Conservation (phyloP, 805 yeast genomes). For the Wickerhamiella lipophila region DNA sequence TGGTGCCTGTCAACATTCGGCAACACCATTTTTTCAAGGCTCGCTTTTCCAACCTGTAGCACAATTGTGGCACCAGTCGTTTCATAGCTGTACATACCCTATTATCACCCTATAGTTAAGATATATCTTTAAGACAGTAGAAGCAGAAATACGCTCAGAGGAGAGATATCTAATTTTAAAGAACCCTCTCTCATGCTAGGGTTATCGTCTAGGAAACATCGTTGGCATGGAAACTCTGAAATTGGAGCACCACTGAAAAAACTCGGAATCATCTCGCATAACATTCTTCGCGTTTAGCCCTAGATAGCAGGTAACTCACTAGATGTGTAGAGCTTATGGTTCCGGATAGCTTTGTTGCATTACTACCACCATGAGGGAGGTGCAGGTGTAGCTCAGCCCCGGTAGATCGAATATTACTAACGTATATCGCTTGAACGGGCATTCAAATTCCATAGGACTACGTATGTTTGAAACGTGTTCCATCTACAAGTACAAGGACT, state of each 20-base stretch:
- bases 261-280: background rate
- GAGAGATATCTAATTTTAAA: background rate
- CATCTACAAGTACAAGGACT: background rate
- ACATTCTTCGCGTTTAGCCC: too few relatives aligned
- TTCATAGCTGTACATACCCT: background rate
- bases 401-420: background rate
- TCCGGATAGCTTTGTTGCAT: too few relatives aligned
- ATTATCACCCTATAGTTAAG: background rate
- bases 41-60: background rate
- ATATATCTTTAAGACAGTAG: background rate
- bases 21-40: background rate
- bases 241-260: background rate
- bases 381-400: background rate
- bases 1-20: conserved; percentile 1
- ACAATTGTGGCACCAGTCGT: background rate
- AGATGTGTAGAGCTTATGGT: too few relatives aligned
- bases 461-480: background rate
- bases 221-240: background rate
- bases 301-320: too few relatives aligned
- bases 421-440: background rate
- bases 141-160: too few relatives aligned
- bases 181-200: background rate
- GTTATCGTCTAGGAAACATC: background rate
- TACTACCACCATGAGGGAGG: too few relatives aligned
- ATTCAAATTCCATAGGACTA: background rate